Base-by-base conservation (phyloP, 2,329 filamentous ascomycete species). In the Apiospora arundinis region DNA sequence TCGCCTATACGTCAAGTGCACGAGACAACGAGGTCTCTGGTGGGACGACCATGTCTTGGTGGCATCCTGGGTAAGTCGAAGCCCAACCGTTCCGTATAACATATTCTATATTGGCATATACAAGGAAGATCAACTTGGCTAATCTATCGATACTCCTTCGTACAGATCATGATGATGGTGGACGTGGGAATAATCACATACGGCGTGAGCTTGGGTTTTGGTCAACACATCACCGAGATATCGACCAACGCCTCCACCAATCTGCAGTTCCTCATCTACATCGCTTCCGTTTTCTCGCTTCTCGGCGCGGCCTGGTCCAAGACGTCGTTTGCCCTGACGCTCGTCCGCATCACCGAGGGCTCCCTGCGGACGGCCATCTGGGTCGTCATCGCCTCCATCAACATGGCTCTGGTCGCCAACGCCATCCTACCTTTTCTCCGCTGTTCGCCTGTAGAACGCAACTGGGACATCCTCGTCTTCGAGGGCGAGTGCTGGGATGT, bases 281-380 rank as follows among this genome's bases (percentile, higher is more conserved):
- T 72, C 21, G 18, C 67, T 1, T 52, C 65, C 40, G 44, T 70
- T 3, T 71, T 72, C 56, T 69, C 71, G 16, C 56, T 83, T 52
- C 70, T 81, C 28, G 77, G 78, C 6, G 76, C 81, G 46, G 77
- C 78, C 18, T 82, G 78, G 80, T 81, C 80, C 72, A 83, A 83
- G 72, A 82, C 81, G 0, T 82, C 82, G 1, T 82, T 83, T 60
- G 81, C 80, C 11, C 69, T 82, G 4, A 81, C 81, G 4, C 74
- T 82, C 4, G 73, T 81, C 12, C 76, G 79, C 4, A 74, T 82
- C 42, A 76, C 76, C 7, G 73, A 77, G 9, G 77, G 78, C 4
- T 73, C 73, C 70, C 74, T 77, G 52, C 77, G 75, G 46, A 67
- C 67, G 4, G 70, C 78, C 11, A 74, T 83, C n/a, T 80, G 80